These are phyloP conservation scores for Lodderomyces parapsilosis DNA, from an alignment of 1,139 yeast genomes.

Conservation along the genomic window DNA sequence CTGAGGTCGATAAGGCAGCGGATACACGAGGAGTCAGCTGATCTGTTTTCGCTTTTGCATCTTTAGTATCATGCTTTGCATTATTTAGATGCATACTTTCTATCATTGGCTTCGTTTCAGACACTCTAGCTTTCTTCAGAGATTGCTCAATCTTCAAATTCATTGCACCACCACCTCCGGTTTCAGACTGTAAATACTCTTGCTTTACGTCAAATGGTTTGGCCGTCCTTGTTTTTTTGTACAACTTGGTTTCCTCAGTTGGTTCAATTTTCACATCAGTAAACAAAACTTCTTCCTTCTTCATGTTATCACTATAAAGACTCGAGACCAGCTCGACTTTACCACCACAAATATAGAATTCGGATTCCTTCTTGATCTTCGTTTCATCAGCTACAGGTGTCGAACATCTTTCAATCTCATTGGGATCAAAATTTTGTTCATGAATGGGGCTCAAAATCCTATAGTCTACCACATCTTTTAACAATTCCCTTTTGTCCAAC, in stretches of 20 bases:
- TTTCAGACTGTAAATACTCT: too few species aligned
- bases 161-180: not conserved
- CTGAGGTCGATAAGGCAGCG: too few species aligned
- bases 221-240: too few species aligned
- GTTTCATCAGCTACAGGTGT: not conserved
- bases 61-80: too few species aligned
- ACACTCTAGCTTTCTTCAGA: not conserved
- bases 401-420: conserved; percentile 5
- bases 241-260: not conserved
- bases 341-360: not conserved
- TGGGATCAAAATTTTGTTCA: conserved; percentile 1
- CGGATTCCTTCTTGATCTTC: not conserved
- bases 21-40: too few species aligned
- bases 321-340: conserved; percentile 2
- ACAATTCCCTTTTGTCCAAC: conserved; percentile 9
- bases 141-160: not conserved
- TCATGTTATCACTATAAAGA: not conserved
- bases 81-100: too few species aligned
- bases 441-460: conserved; percentile 4
- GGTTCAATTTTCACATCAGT: not conserved
- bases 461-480: conserved; percentile 1
- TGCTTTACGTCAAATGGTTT: not conserved
- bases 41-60: too few species aligned
- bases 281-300: not conserved
- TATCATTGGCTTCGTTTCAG: too few species aligned